Evolutionary conservation across 2,329 filamentous ascomycete species (phyloP).

Genomic region (Aotearoamyces nothofagi): DNA sequence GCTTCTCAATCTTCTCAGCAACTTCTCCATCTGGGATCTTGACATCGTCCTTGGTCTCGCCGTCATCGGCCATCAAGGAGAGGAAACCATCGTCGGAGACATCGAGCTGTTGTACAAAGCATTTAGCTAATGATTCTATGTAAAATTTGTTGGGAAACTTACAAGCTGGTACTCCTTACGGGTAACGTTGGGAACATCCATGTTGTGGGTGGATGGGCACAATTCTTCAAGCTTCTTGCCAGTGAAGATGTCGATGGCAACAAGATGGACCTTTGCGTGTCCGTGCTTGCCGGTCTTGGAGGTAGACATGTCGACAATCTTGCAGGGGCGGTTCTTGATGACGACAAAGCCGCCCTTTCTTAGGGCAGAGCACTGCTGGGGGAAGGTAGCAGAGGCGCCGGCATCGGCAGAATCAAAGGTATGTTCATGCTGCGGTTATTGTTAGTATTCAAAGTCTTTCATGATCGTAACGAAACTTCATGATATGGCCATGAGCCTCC

Average conservation of each 20-base stretch:
- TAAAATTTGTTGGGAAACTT: slow-evolving; percentile 27
- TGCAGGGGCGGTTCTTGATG: slow-evolving; percentile 98
- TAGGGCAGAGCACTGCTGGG: slow-evolving; percentile 99
- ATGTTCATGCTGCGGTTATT: slow-evolving; percentile 23
- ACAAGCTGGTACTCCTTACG: slow-evolving; percentile 91
- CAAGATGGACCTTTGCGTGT: slow-evolving; percentile 99
- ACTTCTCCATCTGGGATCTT: slow-evolving; percentile 81
- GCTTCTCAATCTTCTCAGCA: slow-evolving; percentile 70
- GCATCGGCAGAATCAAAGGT: slow-evolving; percentile 91
- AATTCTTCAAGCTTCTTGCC: slow-evolving; percentile 99
- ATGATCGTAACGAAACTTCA: too few relatives aligned
- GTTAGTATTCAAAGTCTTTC: slow-evolving; percentile 3
- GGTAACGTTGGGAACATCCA: slow-evolving; percentile 90
- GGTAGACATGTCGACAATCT: slow-evolving; percentile 99
- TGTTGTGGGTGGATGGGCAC: slow-evolving; percentile 93
- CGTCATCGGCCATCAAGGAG: slow-evolving; percentile 79
- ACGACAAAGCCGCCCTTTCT: slow-evolving; percentile 98
- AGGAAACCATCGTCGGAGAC: slow-evolving; percentile 91
- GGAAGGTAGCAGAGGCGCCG: slow-evolving; percentile 85
- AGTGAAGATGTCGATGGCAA: slow-evolving; percentile 98
- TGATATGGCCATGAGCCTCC: too few relatives aligned
- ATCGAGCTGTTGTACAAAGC: slow-evolving; percentile 50
- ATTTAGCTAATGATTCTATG: neutral
- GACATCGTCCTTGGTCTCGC: slow-evolving; percentile 87
- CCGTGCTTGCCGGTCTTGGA: slow-evolving; percentile 99